A percentile compares a stretch with the other conserved stretches of the same genome.
phyloP scores from a whole-genome alignment of 345 rosid species.

The Rhodomyrtus tomentosa region DNA sequence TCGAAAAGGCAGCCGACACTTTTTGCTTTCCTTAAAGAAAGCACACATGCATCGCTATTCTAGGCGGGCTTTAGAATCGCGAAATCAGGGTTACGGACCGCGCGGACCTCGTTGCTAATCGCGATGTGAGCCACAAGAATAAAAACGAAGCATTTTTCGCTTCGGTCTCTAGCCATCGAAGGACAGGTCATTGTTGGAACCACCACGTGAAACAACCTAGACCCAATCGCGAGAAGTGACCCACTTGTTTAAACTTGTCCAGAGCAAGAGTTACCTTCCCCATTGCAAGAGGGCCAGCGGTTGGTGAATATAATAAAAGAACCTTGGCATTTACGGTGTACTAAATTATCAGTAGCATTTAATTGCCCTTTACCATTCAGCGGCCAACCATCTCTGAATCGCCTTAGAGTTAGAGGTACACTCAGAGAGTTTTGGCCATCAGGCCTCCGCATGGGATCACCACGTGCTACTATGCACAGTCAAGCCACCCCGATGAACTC shows the following conservation, averaged over 20 bases:
- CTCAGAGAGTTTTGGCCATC: not conserved
- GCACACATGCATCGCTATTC: not conserved
- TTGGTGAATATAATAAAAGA: not conserved
- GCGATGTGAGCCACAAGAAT: not conserved
- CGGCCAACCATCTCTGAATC: not conserved
- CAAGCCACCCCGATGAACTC: not conserved
- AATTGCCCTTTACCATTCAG: not conserved
- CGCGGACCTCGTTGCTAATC: not conserved
- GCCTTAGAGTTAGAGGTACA: not conserved
- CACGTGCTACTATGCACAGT: not conserved
- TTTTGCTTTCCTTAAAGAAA: no score
- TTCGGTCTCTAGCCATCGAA: not conserved
- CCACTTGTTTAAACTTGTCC: not conserved
- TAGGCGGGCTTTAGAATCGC: not conserved
- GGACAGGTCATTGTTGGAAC: not conserved
- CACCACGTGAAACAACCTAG: not conserved
- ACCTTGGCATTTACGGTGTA: not conserved
- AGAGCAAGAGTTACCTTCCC: not conserved
- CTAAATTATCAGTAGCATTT: not conserved
- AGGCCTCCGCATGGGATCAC: not conserved
- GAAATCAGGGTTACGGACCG: not conserved
- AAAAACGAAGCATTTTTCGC: not conserved
- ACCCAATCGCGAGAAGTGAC: not conserved
- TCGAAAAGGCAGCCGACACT: not conserved
- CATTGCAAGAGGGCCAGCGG: not conserved